Evolutionary conservation across 2,329 filamentous ascomycete species (phyloP), one percentile per base, ranked within the genome.

Genomic region (Chaetomium olivaceum): DNA sequence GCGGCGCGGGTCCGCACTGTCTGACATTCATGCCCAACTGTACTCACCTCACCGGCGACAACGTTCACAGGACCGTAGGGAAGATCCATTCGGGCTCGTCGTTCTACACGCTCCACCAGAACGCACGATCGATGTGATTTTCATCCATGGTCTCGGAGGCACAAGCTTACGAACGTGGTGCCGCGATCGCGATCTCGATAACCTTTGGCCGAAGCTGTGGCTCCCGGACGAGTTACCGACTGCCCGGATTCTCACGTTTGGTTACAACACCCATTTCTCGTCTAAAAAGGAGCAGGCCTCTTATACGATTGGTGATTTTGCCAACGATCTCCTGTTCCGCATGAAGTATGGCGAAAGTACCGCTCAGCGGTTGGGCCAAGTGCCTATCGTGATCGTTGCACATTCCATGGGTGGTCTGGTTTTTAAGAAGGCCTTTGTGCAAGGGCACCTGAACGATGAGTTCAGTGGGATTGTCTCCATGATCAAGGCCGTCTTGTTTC

Each of bases 401-500:
- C 69, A 71, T 48, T 69, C 67, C 11, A 71, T 71, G 68, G 69
- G 69, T 16, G 69, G 69, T 1, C 54, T 71, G n/a, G 69, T 70
- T 6, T 61, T 67, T 39, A 71, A 70, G 54, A 68, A 69, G 65
- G 69, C 67, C 21, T 67, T 56, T 9, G 48, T 65, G 6, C 71
- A 71, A 4, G 73, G 73, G 9, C 60, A 67, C 9, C 36, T 65
- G 25, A 71, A 74, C 48, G 46, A 68, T 1, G 67, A 73, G 16
- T 75, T 70, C 62, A 58, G 65, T 12, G 61, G 59, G 14, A 67
- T 75, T 2, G 61, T 71, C 3, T 60, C 66, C 27, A 69, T 72
- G 21, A 67, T 75, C 16, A 65, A 68, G 19, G 54, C 65, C 8
- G 73, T 76, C 0, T 59, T 73, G 29, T 76, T 76, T 46, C 68